Base-by-base conservation (phyloP, 1,284 basidiomycete species). In the Mixia osmundae region DNA sequence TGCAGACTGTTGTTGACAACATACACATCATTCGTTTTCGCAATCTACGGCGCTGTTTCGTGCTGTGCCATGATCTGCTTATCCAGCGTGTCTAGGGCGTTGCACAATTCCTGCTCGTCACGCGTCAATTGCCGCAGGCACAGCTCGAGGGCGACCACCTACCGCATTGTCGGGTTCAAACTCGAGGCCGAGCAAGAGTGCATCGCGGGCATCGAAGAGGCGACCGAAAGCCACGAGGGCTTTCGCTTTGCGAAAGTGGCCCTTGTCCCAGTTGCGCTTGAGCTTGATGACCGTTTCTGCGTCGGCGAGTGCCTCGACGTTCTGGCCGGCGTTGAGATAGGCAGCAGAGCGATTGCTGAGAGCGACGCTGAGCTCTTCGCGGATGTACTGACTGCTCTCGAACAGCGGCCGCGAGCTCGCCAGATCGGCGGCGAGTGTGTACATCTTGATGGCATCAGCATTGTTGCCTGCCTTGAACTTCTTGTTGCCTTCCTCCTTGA, bases 301-400 rank as follows among this genome's bases (percentile, higher is more conserved):
- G 52, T 97, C 89, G 16, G 75, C 74, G 5, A 94, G 60, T 2
- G 87, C 80, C 32, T 72, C 70, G 38, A 83, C 64, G 55, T 66
- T 72, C 45, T 87, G 78, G 5, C 70, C 70, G 1, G 68, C 61
- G 42, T 77, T 76, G 35, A 69, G 68, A 56, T 74, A 76, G 2
- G 85, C 76, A 0, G 85, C 82, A 5, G 76, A 79, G 35, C 89
- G 69, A 57, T 97, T 97, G 42, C 80, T 87, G 30, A 97, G 57
- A 45, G 80, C 67, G 21, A 80, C 71, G 8, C 77, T 73, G 30
- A 91, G 65, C 54, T 97, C 89, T 47, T 97, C 89, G 34, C 78
- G 68, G 56, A 80, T 69, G 40, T 85, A 54, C 26, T 69, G 66
- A 36, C 75, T 72, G 3, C 68, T 63, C 55, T 97, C 89, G 79